Conservation (phyloP, 345 rosid species). For the Microcos paniculata region DNA sequence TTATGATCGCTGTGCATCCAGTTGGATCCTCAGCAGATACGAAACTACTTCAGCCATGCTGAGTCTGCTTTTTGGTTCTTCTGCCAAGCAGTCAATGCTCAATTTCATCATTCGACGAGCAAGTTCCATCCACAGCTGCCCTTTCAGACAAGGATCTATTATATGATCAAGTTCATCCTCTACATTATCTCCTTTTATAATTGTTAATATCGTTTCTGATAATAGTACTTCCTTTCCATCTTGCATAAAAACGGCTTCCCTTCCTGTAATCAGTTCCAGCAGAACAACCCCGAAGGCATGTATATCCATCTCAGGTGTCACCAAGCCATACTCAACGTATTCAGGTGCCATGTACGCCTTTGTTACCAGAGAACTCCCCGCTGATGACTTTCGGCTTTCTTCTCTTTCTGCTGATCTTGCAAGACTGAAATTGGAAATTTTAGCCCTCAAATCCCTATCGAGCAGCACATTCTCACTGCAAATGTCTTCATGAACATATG, state of each 20-base stretch:
- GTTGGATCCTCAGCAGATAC: slow-evolving; percentile 31
- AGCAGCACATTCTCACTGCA: slow-evolving; percentile 41
- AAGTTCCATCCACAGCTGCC: slow-evolving; percentile 18
- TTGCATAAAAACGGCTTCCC: slow-evolving; percentile 29
- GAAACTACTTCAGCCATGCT: slow-evolving; percentile 41
- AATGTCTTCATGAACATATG: slow-evolving; percentile 44
- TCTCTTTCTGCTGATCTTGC: slow-evolving; percentile 34
- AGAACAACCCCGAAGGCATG: slow-evolving; percentile 50
- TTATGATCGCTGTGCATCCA: slow-evolving; percentile 26
- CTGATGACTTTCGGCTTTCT: slow-evolving; percentile 20
- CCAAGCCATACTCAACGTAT: slow-evolving; percentile 37
- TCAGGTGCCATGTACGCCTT: slow-evolving; percentile 50
- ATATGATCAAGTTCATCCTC: slow-evolving; percentile 17
- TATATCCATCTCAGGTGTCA: slow-evolving; percentile 37
- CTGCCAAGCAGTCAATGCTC: slow-evolving; percentile 29
- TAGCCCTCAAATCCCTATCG: slow-evolving; percentile 34
- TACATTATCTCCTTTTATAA: slow-evolving; percentile 22
- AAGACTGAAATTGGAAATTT: slow-evolving; percentile 41
- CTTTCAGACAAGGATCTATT: slow-evolving; percentile 33
- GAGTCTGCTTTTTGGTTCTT: slow-evolving; percentile 36
- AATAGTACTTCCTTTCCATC: slow-evolving; percentile 26
- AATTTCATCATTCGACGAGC: slow-evolving; percentile 24
- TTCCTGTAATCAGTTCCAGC: slow-evolving; percentile 44
- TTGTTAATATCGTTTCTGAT: slow-evolving; percentile 20
- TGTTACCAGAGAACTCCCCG: slow-evolving; percentile 26